Evolutionary conservation across 2,329 filamentous ascomycete species (phyloP), one percentile per base, ranked within the genome.

Genomic region (Pleomassaria siparia): DNA sequence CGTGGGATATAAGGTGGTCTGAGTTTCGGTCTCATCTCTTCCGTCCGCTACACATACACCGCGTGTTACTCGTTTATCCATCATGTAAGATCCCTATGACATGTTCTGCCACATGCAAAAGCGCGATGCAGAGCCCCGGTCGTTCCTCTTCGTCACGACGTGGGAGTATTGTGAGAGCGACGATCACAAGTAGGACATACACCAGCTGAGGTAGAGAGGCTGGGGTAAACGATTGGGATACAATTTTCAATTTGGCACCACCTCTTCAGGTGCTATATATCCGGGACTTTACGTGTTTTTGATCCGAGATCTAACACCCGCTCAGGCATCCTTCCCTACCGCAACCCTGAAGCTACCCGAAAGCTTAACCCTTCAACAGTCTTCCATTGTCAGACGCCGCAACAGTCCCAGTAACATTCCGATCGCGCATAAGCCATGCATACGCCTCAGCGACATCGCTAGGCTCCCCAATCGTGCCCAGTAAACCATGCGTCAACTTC

Each of bases 361-460:
- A 33, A 32, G 28, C 28, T 30, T 16, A 37, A 40, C 26, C 40
- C 9, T 25, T 43, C 47, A 70, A 53, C 44, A 72, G 44, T 36
- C 58, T 64, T 6, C 74, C 74, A 11, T 72, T 73, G 55, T 74
- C 67, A 18, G 60, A 61, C 9, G 57, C 56, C 7, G 72, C 52
- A 22, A 63, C 46, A 10, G 49, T 55, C 1, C 74, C 74, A 1
- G 67, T 74, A 9, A 66, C 62, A 55, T 70, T 74, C 28, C 54
- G 43, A 60, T 76, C 74, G 51, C 67, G 70, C 74, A 77, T 76
- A 9, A 70, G 37, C 55, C 70, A 75, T 3, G 71, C 54, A 66
- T 76, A 76, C 16, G 69, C 67, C 62, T 77, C 74, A 1, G 73
- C 74, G 44, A 71, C 56, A 58, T 77, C 74, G 45, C 59, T 58